Evolutionary conservation across 768 basidiomycete genomes (phyloP).

Genomic region (Auricularia auricula-judae): DNA sequence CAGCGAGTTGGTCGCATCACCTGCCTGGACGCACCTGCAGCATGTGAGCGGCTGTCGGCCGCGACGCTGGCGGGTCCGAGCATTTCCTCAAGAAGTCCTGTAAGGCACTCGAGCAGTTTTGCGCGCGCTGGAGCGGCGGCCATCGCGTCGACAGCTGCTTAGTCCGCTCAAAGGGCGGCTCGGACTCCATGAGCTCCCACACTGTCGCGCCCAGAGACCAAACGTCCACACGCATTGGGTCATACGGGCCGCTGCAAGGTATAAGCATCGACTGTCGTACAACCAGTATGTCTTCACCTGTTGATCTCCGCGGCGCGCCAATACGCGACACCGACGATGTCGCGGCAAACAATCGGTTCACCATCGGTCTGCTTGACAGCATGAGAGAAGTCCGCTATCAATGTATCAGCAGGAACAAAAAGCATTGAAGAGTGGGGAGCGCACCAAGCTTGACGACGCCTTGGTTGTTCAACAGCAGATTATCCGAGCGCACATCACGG

Average conservation of each 20-base stretch:
- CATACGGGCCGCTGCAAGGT: constrained; percentile 46
- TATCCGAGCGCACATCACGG: constrained; percentile 77
- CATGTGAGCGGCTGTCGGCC: constrained; percentile 48
- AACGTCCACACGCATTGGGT: constrained; percentile 63
- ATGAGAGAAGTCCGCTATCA: constrained; percentile 67
- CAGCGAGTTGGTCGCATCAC: not conserved
- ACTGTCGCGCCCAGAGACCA: constrained; percentile 79
- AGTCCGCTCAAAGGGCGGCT: constrained; percentile 56
- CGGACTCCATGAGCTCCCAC: constrained; percentile 70
- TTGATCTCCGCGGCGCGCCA: constrained; percentile 49
- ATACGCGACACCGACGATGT: constrained; percentile 60
- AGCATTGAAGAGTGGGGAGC: constrained; percentile 15
- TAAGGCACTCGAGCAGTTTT: constrained; percentile 53
- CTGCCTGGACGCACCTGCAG: constrained; percentile 36
- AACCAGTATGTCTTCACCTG: not conserved
- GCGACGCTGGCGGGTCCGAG: constrained; percentile 43
- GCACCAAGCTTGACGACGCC: constrained; percentile 68
- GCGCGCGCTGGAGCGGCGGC: constrained; percentile 50
- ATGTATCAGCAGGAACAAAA: not conserved
- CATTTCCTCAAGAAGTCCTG: constrained; percentile 63
- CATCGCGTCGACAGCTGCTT: constrained; percentile 43
- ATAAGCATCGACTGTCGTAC: not conserved
- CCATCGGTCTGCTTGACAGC: constrained; percentile 45
- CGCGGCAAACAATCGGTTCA: constrained; percentile 40
- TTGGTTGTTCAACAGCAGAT: constrained; percentile 55